Base-by-base conservation (phyloP, 2,329 filamentous ascomycete species). In the Alternaria arbusti region DNA sequence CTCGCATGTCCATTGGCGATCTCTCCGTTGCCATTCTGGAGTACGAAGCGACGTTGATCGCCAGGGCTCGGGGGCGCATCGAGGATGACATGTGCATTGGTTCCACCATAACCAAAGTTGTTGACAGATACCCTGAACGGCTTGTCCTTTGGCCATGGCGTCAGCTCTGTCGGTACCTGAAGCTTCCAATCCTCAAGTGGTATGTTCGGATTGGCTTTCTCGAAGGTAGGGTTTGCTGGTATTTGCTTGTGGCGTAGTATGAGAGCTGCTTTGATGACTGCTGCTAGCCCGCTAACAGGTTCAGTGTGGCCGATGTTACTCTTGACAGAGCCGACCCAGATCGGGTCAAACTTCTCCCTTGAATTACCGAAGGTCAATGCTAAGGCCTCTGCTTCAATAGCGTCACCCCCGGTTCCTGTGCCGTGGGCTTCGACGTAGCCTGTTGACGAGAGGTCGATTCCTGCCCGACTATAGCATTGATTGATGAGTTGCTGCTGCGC, bases 351-450 rank as follows among this genome's bases (percentile, higher is more conserved):
- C 13, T 28, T 22, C 50, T 54, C 55, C 43, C 46, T 57, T 22
- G 32, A 13, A 8, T 45, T n/a, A 22, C 43, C 54, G 20, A 25
- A 43, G 11, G 47, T 51, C 15, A 8, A 40, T 12, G 47, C 47
- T 4, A 63, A 44, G 13, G 47, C 61, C 10, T 57, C 54, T 1
- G 61, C 52, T 47, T 73, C 70, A 8, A 66, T 64, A 2, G 67
- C 67, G 25, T 73, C 71, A 15, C 62, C 62, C 4, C 83, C 86
- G 46, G 87, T 89, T 6, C 87, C 87, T 0, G 87, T 89, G 7
- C 87, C 32, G 20, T 66, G 64, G 25, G 61, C 64, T 11, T 66
- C 64, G 3, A 66, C 46, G 44, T 64, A 66, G 5, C 44, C 57
- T 13, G 64, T 66, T 9, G 28, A 26, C 6, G 32, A 22, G 17